Evolutionary conservation across 441 rosid genomes (phyloP).

Genomic region (Gossypium laxum): DNA sequence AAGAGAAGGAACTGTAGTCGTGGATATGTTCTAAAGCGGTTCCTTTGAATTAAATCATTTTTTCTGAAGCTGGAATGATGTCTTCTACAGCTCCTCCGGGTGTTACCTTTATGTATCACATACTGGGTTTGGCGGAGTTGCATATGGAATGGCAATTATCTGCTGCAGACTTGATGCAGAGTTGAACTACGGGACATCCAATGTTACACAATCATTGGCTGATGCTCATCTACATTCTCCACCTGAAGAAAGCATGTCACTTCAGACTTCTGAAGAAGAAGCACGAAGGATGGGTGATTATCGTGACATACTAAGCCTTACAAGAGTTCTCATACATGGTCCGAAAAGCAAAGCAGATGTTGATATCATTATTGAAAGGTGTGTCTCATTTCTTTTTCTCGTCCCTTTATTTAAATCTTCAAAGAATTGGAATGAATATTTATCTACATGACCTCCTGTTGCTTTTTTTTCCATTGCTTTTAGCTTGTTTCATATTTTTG

Average conservation of each 20-base stretch:
- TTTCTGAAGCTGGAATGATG: background rate
- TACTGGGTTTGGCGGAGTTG: slow-evolving; percentile 89
- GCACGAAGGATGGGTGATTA: slow-evolving; percentile 83
- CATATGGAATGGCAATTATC: slow-evolving; percentile 85
- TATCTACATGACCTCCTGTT: background rate
- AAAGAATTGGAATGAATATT: background rate
- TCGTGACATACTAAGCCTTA: slow-evolving; percentile 86
- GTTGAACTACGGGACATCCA: slow-evolving; percentile 27
- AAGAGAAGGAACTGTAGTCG: background rate
- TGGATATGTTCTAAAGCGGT: background rate
- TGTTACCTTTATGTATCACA: slow-evolving; percentile 84
- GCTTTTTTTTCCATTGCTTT: background rate
- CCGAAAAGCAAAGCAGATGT: slow-evolving; percentile 93
- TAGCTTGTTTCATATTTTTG: background rate
- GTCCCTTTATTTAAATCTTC: background rate
- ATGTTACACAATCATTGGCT: slow-evolving; percentile 22
- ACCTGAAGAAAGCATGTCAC: slow-evolving; percentile 36
- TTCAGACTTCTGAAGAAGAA: slow-evolving; percentile 59
- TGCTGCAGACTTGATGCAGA: slow-evolving; percentile 66
- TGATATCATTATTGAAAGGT: slow-evolving; percentile 66
- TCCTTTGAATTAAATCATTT: background rate
- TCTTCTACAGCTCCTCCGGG: slow-evolving; percentile 42
- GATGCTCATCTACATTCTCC: slow-evolving; percentile 24
- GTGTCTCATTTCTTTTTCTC: slow-evolving; percentile 6
- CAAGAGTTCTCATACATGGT: slow-evolving; percentile 83